phyloP scores from a whole-genome alignment of 169 alveolate genomes.

The Fabrea salina region DNA sequence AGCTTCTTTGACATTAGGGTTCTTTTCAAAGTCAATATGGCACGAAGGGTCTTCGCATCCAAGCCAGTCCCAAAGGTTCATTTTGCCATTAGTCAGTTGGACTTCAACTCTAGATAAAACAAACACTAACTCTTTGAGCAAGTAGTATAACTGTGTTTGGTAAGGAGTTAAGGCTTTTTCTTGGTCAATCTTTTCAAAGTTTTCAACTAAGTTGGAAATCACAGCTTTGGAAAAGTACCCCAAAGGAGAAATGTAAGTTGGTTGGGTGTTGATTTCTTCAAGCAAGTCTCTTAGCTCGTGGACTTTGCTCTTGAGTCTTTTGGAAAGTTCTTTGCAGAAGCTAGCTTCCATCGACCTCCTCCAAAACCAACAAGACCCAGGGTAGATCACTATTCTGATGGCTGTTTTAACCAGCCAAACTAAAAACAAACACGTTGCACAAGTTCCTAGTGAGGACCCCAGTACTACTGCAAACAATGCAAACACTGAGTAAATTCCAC shows the following conservation, averaged over 20 bases:
- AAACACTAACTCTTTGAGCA: not conserved
- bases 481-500: too few relatives aligned
- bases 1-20: not conserved
- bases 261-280: too few relatives aligned
- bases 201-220: too few relatives aligned
- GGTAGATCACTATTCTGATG: not conserved
- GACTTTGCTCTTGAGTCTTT: not conserved
- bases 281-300: not conserved
- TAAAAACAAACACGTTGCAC: not conserved
- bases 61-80: not conserved
- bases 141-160: not conserved
- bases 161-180: too few relatives aligned
- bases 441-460: not conserved
- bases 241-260: too few relatives aligned
- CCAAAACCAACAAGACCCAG: constrained; percentile 28
- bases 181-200: too few relatives aligned
- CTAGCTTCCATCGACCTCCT: constrained; percentile 17
- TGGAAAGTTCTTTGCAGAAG: constrained; percentile 24
- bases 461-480: too few relatives aligned
- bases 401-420: not conserved
- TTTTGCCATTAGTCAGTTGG: not conserved
- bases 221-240: too few relatives aligned
- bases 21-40: not conserved
- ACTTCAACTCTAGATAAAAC: too few relatives aligned
- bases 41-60: not conserved